Evolutionary conservation across 805 yeast species (phyloP), one percentile per base, ranked within the genome.

Genomic region (Candida hungchunana): DNA sequence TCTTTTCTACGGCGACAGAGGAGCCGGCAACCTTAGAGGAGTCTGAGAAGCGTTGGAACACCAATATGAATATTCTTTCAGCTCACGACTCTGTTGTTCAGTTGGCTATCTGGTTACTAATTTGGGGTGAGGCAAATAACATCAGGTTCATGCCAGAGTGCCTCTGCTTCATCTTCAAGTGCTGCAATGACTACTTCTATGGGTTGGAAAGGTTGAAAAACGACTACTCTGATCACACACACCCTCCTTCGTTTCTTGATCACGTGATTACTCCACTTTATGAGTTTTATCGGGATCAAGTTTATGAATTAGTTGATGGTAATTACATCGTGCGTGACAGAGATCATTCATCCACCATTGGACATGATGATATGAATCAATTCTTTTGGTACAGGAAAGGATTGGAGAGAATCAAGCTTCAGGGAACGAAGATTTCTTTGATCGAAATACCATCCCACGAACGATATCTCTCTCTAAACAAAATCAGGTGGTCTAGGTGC

Each of bases 71-170:
- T 20, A 51, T 63, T 1, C 60, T 74, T 29, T 54, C 73, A 0
- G 67, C 81, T 1, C 62, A 65, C 18, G 84, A 79, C 37, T 69
- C 78, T 39, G 63, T 77, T 4, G 61, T 68, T 12, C 95, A 87
- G 44, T 46, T 87, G 13, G 76, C 84, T 0, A 58, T 87, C 7
- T 88, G 79, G 51, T 64, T 87, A 10, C 56, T 84, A 37, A 74
- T 85, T 43, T 87, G 96, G 96, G 94, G 95, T 1, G 96, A 87
- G 55, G 87, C 95, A 0, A 85, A 83, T 51, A 88, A 85, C 48
- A 55, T 87, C 3, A 67, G 96, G 43, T 87, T 83, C 50, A 79
- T 87, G 77, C 96, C 96, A 0, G 96, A 87, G 53, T 85, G 95
- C 49, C 55, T 87, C 16, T 85, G 94, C 43, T 87, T 88, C 47